Conservation (phyloP, 2,329 filamentous ascomycete genomes). For the Neodidymelliopsis sp. region DNA sequence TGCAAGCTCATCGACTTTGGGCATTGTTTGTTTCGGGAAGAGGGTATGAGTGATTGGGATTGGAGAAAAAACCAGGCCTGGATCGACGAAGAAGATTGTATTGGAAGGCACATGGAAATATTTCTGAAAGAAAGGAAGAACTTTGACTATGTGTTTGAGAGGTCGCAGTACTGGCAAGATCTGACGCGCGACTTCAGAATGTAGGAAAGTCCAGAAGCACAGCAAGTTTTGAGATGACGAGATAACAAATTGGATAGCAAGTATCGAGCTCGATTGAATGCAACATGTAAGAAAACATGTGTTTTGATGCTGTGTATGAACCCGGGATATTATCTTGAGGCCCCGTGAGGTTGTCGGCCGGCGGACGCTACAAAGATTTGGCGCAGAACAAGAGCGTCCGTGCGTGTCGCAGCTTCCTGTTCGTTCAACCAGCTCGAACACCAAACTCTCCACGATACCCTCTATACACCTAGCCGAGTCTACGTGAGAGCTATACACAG, state of each 20-base stretch:
- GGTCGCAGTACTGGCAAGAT: too few species aligned
- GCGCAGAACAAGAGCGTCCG: constrained; percentile 13
- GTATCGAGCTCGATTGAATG: neutral
- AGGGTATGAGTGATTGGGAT: neutral
- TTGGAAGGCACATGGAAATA: too few species aligned
- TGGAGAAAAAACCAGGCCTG: neutral
- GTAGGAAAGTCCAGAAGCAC: too few species aligned
- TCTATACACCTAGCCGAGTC: constrained; percentile 24
- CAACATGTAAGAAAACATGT: neutral
- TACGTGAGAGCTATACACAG: constrained; percentile 21
- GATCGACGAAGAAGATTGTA: too few species aligned
- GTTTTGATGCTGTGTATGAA: neutral
- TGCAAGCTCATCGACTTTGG: constrained; percentile 1
- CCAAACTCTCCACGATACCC: constrained; percentile 25
- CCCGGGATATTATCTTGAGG: constrained; percentile 20
- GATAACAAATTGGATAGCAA: neutral
- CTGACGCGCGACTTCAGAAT: too few species aligned
- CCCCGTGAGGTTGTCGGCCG: too few species aligned
- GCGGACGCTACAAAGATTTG: constrained; percentile 11
- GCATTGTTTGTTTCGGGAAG: neutral
- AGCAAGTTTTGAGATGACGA: too few species aligned
- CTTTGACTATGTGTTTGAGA: too few species aligned
- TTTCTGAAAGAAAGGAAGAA: too few species aligned
- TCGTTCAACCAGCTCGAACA: constrained; percentile 27
- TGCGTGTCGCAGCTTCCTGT: constrained; percentile 32